A percentile compares a stretch with the other conserved stretches of the same genome.
Conservation (phyloP, 2,329 filamentous ascomycete genomes). For the Dothideomycetes sp. region DNA sequence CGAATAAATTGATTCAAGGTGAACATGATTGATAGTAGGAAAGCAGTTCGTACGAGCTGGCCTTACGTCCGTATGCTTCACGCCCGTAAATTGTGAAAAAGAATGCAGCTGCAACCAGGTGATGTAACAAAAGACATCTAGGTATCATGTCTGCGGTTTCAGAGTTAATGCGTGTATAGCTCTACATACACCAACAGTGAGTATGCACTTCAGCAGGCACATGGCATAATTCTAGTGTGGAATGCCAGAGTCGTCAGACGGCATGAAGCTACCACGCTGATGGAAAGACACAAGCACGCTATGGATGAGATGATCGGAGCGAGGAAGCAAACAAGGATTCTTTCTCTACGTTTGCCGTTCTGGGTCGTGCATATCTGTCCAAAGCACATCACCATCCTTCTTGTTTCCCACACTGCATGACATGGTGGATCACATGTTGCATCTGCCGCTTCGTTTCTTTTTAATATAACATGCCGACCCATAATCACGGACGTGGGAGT, state of each 20-base stretch:
- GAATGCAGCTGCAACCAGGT: neutral
- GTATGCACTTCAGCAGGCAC: neutral
- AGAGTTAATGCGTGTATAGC: neutral
- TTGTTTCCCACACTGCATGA: neutral
- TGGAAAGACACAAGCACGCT: neutral
- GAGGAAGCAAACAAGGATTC: neutral
- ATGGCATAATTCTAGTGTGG: slow-evolving; percentile 1
- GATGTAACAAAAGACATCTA: neutral
- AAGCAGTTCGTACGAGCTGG: neutral
- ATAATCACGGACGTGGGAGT: slow-evolving; percentile 7
- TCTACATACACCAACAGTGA: neutral
- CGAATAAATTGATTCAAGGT: neutral
- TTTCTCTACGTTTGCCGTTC: slow-evolving; percentile 6
- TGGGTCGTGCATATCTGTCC: neutral
- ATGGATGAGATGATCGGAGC: too few species aligned
- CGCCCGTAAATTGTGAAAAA: neutral
- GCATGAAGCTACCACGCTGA: neutral
- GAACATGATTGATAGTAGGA: neutral
- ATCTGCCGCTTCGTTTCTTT: slow-evolving; percentile 5
- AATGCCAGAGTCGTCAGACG: neutral
- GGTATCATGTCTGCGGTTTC: too few species aligned
- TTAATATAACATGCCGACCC: slow-evolving; percentile 14
- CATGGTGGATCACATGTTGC: slow-evolving; percentile 1
- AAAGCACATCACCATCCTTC: neutral
- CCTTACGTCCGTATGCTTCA: slow-evolving; percentile 1